phyloP scores from a whole-genome alignment of 2,329 filamentous ascomycete species.

The Exserohilum rostratum region DNA sequence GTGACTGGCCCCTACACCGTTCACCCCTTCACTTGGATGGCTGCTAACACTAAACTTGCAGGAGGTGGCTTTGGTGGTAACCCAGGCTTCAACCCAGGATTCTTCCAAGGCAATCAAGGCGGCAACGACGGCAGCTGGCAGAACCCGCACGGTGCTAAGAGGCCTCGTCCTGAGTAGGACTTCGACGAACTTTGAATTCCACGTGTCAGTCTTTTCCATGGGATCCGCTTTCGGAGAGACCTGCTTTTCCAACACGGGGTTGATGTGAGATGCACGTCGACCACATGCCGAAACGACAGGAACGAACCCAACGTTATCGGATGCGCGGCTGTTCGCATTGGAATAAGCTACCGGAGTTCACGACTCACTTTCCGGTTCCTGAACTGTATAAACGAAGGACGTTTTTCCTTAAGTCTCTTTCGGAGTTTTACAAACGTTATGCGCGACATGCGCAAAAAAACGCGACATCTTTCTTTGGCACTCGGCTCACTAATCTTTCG shows the following conservation, averaged over 20 bases:
- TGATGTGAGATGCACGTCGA: background rate
- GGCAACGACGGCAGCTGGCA: slow-evolving; percentile 66
- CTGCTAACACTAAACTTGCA: slow-evolving; percentile 18
- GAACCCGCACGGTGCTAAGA: slow-evolving; percentile 81
- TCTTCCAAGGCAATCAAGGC: slow-evolving; percentile 64
- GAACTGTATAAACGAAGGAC: background rate
- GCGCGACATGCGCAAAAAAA: background rate
- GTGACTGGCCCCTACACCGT: slow-evolving; percentile 3
- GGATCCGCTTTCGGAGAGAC: background rate
- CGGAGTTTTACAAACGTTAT: background rate
- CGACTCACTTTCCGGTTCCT: background rate
- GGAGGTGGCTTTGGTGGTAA: slow-evolving; percentile 64
- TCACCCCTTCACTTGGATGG: background rate
- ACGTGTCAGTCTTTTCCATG: background rate
- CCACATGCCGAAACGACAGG: background rate
- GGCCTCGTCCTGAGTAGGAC: slow-evolving; percentile 71
- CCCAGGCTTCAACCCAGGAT: slow-evolving; percentile 74
- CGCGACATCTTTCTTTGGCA: background rate
- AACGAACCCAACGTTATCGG: background rate
- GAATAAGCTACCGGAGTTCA: background rate
- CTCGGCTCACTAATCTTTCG: background rate
- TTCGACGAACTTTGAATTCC: background rate
- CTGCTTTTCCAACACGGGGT: background rate
- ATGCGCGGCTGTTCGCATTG: background rate
- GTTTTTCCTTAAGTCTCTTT: background rate